These are phyloP conservation scores for Candida sojae DNA, from an alignment of 1,139 yeast species.

Conservation along the genomic window DNA sequence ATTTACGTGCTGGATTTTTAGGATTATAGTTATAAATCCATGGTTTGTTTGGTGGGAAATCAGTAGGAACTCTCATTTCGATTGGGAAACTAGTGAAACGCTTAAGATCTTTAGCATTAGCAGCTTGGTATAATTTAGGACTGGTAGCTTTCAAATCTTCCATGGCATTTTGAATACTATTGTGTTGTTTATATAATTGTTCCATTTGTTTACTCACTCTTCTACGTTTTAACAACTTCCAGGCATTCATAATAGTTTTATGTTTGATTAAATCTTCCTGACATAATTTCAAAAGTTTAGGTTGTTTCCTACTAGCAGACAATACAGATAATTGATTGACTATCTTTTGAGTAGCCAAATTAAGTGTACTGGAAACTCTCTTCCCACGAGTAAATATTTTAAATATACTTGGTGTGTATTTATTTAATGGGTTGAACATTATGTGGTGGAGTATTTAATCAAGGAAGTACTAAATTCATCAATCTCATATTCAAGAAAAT, in stretches of 20 bases:
- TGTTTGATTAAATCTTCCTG: slow-evolving; percentile 87
- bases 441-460: background rate
- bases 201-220: slow-evolving; percentile 42
- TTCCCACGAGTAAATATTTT: slow-evolving; percentile 38
- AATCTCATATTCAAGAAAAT: too few species aligned
- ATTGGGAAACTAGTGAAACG: slow-evolving; percentile 57
- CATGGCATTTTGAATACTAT: slow-evolving; percentile 71
- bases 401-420: slow-evolving; percentile 5
- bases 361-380: slow-evolving; percentile 32
- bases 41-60: slow-evolving; percentile 80
- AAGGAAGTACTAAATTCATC: too few species aligned
- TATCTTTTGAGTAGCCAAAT: slow-evolving; percentile 64
- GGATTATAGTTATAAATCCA: slow-evolving; percentile 69
- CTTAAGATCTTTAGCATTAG: slow-evolving; percentile 30
- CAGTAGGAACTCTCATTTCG: slow-evolving; percentile 87
- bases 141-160: slow-evolving; percentile 56
- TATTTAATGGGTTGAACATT: slow-evolving; percentile 4
- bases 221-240: slow-evolving; percentile 65
- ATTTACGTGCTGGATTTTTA: slow-evolving; percentile 11
- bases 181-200: slow-evolving; percentile 63
- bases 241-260: slow-evolving; percentile 79
- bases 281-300: slow-evolving; percentile 72
- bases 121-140: slow-evolving; percentile 53
- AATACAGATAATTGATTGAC: slow-evolving; percentile 80
- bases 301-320: slow-evolving; percentile 86